These are phyloP conservation scores for Leishmania amazonensis DNA, from an alignment of 208 protist genomes.

Conservation along the genomic window DNA sequence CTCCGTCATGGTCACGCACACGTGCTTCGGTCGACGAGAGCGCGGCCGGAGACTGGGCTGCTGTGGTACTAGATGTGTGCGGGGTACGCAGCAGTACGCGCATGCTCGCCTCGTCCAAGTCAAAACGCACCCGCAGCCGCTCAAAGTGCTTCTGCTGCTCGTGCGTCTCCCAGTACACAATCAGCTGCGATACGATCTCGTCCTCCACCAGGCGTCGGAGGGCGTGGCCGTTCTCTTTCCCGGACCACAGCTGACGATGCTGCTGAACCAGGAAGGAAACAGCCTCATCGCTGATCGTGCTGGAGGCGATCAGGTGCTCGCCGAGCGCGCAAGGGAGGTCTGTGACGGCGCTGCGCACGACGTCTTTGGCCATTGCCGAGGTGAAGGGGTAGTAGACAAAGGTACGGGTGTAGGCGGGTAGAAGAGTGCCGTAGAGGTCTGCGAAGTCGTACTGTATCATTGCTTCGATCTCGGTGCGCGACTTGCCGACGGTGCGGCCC, in stretches of 20 bases:
- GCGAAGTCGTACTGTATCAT: slow-evolving; percentile 71
- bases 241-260: slow-evolving; percentile 48
- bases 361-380: slow-evolving; percentile 42
- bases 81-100: slow-evolving; percentile 21
- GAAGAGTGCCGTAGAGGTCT: slow-evolving; percentile 65
- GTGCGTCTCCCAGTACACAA: slow-evolving; percentile 44
- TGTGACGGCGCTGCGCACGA: slow-evolving; percentile 50
- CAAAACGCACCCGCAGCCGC: slow-evolving; percentile 24
- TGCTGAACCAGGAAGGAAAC: slow-evolving; percentile 61
- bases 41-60: not conserved
- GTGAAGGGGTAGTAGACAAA: slow-evolving; percentile 65
- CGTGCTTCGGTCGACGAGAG: slow-evolving; percentile 1
- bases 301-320: slow-evolving; percentile 33
- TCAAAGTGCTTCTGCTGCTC: slow-evolving; percentile 2
- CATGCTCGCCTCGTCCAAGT: slow-evolving; percentile 24
- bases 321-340: slow-evolving; percentile 49
- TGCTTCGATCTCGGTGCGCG: slow-evolving; percentile 48
- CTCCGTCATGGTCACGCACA: not conserved
- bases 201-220: slow-evolving; percentile 61
- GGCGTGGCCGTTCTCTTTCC: slow-evolving; percentile 72
- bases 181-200: slow-evolving; percentile 55
- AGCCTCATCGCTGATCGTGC: slow-evolving; percentile 61
- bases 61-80: not conserved
- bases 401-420: slow-evolving; percentile 66
- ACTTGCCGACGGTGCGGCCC: slow-evolving; percentile 72